phyloP scores from a whole-genome alignment of 768 basidiomycete species.

The Sarcodon sp. region DNA sequence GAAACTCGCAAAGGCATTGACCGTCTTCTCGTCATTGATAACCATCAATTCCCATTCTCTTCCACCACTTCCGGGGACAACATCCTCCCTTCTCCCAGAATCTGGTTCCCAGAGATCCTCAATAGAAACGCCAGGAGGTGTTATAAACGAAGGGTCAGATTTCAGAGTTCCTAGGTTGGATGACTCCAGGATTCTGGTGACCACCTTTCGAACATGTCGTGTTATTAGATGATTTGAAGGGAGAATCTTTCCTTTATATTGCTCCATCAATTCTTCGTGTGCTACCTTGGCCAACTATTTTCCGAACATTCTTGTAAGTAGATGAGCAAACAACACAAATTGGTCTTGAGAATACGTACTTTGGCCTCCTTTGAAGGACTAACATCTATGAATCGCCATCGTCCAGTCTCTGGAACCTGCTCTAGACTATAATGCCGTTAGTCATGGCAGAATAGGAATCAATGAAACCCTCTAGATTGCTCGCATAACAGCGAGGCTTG shows the following conservation, averaged over 20 bases:
- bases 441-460: neutral
- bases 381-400: conserved; percentile 83
- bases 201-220: conserved; percentile 56
- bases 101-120: conserved; percentile 13
- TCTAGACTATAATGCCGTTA: conserved; percentile 44
- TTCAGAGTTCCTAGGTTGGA: conserved; percentile 60
- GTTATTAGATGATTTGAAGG: conserved; percentile 56
- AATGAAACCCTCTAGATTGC: too few species aligned
- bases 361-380: conserved; percentile 41
- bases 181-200: conserved; percentile 51
- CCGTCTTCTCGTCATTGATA: conserved; percentile 51
- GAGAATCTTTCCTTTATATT: conserved; percentile 44
- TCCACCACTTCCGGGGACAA: conserved; percentile 12
- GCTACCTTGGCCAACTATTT: conserved; percentile 29
- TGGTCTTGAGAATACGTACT: conserved; percentile 19
- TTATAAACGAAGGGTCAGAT: conserved; percentile 10
- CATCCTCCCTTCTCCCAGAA: conserved; percentile 7
- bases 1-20: conserved; percentile 71
- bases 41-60: conserved; percentile 63
- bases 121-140: conserved; percentile 13
- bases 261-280: conserved; percentile 30
- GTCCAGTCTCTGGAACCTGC: conserved; percentile 72
- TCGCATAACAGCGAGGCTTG: neutral
- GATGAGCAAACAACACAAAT: neutral
- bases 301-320: neutral